Conservation (phyloP, 768 basidiomycete genomes). For the Sporobolomyces pararoseus region DNA sequence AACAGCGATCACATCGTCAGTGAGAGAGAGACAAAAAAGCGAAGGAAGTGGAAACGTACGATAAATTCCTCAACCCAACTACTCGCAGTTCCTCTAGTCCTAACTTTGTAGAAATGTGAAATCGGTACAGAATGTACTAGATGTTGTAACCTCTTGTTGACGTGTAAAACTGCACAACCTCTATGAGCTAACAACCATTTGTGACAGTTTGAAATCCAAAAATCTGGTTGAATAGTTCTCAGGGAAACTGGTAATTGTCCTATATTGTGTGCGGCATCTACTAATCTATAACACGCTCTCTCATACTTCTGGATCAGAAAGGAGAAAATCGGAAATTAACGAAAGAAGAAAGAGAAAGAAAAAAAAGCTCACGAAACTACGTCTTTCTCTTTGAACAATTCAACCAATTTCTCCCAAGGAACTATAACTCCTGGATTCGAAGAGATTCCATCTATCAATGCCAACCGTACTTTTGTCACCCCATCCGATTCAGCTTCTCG, state of each 20-base stretch:
- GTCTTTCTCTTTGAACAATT: slow-evolving; percentile 47
- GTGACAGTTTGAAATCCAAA: slow-evolving; percentile 46
- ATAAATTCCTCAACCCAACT: slow-evolving; percentile 19
- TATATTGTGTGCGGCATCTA: slow-evolving; percentile 52
- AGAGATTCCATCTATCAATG: slow-evolving; percentile 49
- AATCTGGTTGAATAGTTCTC: slow-evolving; percentile 46
- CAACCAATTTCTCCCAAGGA: slow-evolving; percentile 48
- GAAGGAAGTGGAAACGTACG: too few species aligned
- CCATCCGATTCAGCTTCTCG: slow-evolving; percentile 35
- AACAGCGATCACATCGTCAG: too few species aligned
- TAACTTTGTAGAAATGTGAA: slow-evolving; percentile 4
- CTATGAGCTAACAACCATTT: slow-evolving; percentile 43
- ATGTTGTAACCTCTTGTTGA: slow-evolving; percentile 35
- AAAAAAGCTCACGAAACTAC: slow-evolving; percentile 32
- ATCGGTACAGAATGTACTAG: slow-evolving; percentile 34
- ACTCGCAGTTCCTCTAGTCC: background rate
- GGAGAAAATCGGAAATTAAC: too few species aligned
- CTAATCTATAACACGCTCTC: slow-evolving; percentile 45
- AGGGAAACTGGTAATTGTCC: slow-evolving; percentile 50
- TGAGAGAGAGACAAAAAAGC: background rate
- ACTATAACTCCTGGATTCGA: slow-evolving; percentile 48
- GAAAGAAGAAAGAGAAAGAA: background rate
- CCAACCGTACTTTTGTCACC: slow-evolving; percentile 42
- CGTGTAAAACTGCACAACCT: slow-evolving; percentile 38
- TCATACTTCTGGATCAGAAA: background rate